Percentiles rank a stretch among this genome's conserved stretches.
Evolutionary conservation across 1,284 basidiomycete species (phyloP).

Genomic region (Sphagnurus paluster): DNA sequence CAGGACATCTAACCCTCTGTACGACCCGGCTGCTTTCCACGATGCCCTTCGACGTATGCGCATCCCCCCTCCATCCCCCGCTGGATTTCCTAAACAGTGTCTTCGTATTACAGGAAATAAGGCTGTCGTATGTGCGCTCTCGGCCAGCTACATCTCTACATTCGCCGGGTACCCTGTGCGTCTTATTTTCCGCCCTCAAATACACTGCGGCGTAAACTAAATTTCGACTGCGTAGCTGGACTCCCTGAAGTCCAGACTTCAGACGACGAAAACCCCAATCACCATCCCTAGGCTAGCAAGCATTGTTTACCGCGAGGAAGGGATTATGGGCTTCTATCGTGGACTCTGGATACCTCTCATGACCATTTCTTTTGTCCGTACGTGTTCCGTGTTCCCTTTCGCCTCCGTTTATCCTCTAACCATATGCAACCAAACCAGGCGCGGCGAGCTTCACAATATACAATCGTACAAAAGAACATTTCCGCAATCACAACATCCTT

Average conservation of each 20-base stretch:
- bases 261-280: constrained; percentile 79
- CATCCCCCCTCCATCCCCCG: constrained; percentile 11
- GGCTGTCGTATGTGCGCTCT: constrained; percentile 78
- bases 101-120: constrained; percentile 59
- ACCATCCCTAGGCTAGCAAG: constrained; percentile 73
- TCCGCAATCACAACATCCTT: constrained; percentile 63
- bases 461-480: constrained; percentile 82
- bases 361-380: constrained; percentile 95
- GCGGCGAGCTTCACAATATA: constrained; percentile 95
- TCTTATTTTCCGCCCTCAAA: constrained; percentile 12
- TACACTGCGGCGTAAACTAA: neutral
- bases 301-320: constrained; percentile 87
- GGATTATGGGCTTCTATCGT: constrained; percentile 88
- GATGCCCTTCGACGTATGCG: constrained; percentile 65
- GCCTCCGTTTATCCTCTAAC: constrained; percentile 1
- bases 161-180: constrained; percentile 80
- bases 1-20: constrained; percentile 60
- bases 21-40: constrained; percentile 61
- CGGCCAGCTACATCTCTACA: constrained; percentile 81
- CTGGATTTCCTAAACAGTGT: constrained; percentile 6
- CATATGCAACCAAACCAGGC: constrained; percentile 39
- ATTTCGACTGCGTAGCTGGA: constrained; percentile 52
- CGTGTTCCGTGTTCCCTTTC: constrained; percentile 34
- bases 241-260: constrained; percentile 88
- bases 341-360: constrained; percentile 91